Evolutionary conservation across 2,329 filamentous ascomycete genomes (phyloP).

Genomic region (Clonostachys sp.): DNA sequence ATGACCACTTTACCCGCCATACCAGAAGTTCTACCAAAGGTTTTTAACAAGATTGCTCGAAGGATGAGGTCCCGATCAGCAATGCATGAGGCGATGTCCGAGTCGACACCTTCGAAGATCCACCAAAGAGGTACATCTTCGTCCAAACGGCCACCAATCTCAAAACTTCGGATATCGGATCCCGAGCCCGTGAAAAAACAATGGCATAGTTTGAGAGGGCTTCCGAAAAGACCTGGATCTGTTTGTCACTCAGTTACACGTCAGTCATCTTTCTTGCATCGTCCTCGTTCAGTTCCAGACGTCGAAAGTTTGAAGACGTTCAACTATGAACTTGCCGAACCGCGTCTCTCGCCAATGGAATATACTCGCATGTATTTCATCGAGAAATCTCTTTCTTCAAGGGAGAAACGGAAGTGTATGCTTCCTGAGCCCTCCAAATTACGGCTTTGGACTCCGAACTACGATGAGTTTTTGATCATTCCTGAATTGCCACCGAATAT

Average conservation of each 20-base stretch:
- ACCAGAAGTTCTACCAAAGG: slow-evolving; percentile 15
- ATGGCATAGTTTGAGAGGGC: too few relatives aligned
- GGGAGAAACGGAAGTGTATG: slow-evolving; percentile 14
- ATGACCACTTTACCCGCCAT: slow-evolving; percentile 22
- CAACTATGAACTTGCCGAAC: slow-evolving; percentile 11
- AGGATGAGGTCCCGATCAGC: slow-evolving; percentile 15
- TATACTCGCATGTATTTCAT: slow-evolving; percentile 27
- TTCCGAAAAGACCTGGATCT: too few relatives aligned
- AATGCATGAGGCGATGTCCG: neutral
- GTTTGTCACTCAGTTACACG: too few relatives aligned
- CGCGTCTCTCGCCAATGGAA: slow-evolving; percentile 33
- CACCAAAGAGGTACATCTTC: too few relatives aligned
- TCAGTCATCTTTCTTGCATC: too few relatives aligned
- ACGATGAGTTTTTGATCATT: slow-evolving; percentile 29
- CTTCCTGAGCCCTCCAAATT: slow-evolving; percentile 18
- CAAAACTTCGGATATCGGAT: too few relatives aligned
- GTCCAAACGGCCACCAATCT: too few relatives aligned
- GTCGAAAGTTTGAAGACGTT: neutral
- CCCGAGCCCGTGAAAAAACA: too few relatives aligned
- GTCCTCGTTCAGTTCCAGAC: too few relatives aligned
- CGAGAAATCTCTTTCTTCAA: slow-evolving; percentile 19
- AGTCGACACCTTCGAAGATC: too few relatives aligned
- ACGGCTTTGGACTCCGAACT: slow-evolving; percentile 25
- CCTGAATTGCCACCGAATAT: slow-evolving; percentile 21
- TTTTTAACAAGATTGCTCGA: slow-evolving; percentile 18